phyloP scores from a whole-genome alignment of 176 grass and related monocot genomes.

The Bothriochloa decipiens region DNA sequence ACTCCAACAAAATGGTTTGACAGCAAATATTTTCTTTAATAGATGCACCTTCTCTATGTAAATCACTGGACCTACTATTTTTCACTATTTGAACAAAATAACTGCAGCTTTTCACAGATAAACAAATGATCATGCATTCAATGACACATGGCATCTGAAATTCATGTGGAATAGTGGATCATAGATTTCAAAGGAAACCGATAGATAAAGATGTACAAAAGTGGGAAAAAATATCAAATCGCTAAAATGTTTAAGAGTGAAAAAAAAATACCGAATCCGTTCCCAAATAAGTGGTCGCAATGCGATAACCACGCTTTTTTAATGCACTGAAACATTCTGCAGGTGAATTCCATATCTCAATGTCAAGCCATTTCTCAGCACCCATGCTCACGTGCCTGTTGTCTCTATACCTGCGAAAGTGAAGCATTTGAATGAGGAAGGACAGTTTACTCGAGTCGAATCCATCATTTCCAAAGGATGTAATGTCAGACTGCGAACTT shows the following conservation, averaged over 20 bases:
- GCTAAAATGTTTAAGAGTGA: neutral
- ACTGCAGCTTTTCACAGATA: slow-evolving; percentile 24
- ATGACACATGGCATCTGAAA: neutral
- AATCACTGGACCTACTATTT: neutral
- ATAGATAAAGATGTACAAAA: slow-evolving; percentile 19
- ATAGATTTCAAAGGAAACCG: slow-evolving; percentile 22
- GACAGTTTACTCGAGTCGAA: neutral
- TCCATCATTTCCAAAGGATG: slow-evolving; percentile 5
- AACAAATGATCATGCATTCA: slow-evolving; percentile 28
- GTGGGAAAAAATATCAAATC: slow-evolving; percentile 53
- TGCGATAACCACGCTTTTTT: slow-evolving; percentile 86
- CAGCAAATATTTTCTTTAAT: neutral
- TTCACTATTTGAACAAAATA: neutral
- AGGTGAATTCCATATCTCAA: slow-evolving; percentile 89
- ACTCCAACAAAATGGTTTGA: neutral
- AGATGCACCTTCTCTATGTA: slow-evolving; percentile 1
- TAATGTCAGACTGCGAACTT: slow-evolving; percentile 30
- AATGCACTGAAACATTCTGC: slow-evolving; percentile 75
- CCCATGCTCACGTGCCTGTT: slow-evolving; percentile 99
- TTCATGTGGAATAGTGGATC: neutral
- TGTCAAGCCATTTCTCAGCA: slow-evolving; percentile 98
- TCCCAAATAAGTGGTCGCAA: slow-evolving; percentile 84
- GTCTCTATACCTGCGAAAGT: slow-evolving; percentile 79
- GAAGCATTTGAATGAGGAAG: neutral
- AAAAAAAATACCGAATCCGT: slow-evolving; percentile 65